Evolutionary conservation across 208 protist genomes (phyloP), one percentile per base, ranked within the genome.

Genomic region (Crithidia mellificae): DNA sequence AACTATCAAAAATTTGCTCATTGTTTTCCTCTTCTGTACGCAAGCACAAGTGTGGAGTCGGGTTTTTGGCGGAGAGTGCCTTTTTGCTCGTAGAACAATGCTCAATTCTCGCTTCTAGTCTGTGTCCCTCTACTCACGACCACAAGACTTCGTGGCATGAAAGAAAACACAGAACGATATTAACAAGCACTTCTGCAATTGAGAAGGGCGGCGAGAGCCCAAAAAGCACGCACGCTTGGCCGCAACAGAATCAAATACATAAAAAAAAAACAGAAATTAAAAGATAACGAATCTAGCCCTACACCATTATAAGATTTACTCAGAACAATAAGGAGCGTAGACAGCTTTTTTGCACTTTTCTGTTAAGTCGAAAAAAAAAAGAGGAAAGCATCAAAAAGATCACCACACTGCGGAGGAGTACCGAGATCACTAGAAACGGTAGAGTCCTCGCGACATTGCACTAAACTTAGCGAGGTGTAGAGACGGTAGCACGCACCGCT

Each of bases 291-390:
- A 19, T 58, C 34, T 58, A 44, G 9, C 53, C 34, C 32, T 43
- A 44, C 32, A 58, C 32, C 53, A 58, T 27, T 17, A 8, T 19
- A 58, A 58, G 32, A 58, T 43, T 44, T 61, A 34, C 32, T 39
- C 54, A 61, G 17, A 61, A 61, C 7, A 61, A 44, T 20, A 47
- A 32, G 22, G 54, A 61, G 32, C 53, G 17, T 43, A 58, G 53
- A 58, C 53, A 43, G n/a, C 17, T 17, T 27, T 29, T 29, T 1
- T 43, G 3, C 15, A 32, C 6, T 44, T 8, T 29, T 58, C 38
- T 7, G 2, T 54, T 54, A 5, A 52, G 7, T 20, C 14, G 19
- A 38, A 49, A 30, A 27, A 55, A 25, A 43, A 34, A 27, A 29
- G 19, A 27, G 7, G 44, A 19, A 51, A 56, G n/a, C 25, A 15